Evolutionary conservation across 495 filamentous ascomycete genomes (phyloP).

Genomic region (Durotheca rogersii): DNA sequence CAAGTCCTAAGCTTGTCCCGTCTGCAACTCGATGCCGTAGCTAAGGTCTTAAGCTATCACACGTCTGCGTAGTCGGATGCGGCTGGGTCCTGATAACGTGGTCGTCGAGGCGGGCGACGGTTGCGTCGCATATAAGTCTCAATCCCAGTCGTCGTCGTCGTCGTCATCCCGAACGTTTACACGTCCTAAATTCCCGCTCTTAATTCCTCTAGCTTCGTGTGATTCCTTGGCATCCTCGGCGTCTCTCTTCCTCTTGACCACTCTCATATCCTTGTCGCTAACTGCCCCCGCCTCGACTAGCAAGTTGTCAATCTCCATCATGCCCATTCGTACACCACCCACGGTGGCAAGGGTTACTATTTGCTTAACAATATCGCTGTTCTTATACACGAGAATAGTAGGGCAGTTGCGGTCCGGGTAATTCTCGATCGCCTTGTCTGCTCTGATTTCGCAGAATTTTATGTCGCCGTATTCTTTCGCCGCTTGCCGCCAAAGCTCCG

Average conservation of each 20-base stretch:
- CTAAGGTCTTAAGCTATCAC: too few species aligned
- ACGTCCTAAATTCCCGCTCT: slow-evolving; percentile 40
- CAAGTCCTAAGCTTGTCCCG: background rate
- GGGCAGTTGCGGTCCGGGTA: slow-evolving; percentile 95
- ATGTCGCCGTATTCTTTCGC: slow-evolving; percentile 84
- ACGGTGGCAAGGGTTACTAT: slow-evolving; percentile 81
- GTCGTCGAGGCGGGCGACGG: too few species aligned
- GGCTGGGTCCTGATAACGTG: too few species aligned
- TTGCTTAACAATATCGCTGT: slow-evolving; percentile 88
- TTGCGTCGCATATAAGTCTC: slow-evolving; percentile 25
- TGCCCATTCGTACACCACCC: slow-evolving; percentile 65
- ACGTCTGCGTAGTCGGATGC: too few species aligned
- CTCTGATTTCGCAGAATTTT: slow-evolving; percentile 97
- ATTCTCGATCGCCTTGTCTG: slow-evolving; percentile 90
- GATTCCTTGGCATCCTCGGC: slow-evolving; percentile 57
- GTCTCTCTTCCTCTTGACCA: slow-evolving; percentile 62
- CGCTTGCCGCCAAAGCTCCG: slow-evolving; percentile 82
- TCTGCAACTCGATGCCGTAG: background rate
- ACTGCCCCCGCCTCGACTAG: slow-evolving; percentile 81
- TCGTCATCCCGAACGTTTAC: slow-evolving; percentile 53
- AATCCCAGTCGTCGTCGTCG: slow-evolving; percentile 82
- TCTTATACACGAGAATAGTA: slow-evolving; percentile 87
- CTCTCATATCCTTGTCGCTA: slow-evolving; percentile 70
- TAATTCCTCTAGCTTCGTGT: slow-evolving; percentile 47
- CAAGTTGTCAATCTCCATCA: slow-evolving; percentile 66